A percentile compares a stretch with the other conserved stretches of the same genome.
Conservation (phyloP, 148 eudicot genomes). For the Limonium bicolor region DNA sequence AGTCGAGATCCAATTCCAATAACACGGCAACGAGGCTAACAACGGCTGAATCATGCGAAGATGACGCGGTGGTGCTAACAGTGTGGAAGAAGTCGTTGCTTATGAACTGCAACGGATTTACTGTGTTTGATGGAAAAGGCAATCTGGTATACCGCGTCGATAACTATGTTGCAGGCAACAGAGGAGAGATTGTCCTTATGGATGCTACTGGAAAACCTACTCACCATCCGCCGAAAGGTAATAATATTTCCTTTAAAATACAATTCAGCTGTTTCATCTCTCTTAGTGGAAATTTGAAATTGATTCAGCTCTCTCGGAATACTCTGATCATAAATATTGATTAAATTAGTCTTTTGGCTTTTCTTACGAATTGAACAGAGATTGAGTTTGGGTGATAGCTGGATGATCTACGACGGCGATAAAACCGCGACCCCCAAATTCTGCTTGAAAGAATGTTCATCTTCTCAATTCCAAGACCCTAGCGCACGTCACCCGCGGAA, state of each 20-base stretch:
- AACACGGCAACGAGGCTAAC: too few species aligned
- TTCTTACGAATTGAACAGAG: slow-evolving; percentile 17
- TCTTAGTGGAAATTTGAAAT: not conserved
- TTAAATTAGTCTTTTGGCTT: not conserved
- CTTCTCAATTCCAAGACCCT: slow-evolving; percentile 22
- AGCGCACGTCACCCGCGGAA: slow-evolving; percentile 24
- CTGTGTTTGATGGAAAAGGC: slow-evolving; percentile 48
- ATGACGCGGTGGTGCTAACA: slow-evolving; percentile 13
- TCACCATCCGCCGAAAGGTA: slow-evolving; percentile 82
- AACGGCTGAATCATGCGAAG: too few species aligned
- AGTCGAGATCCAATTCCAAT: too few species aligned
- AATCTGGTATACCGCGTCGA: slow-evolving; percentile 62
- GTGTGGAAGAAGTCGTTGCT: slow-evolving; percentile 72
- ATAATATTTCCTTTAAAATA: too few species aligned
- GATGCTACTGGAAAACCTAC: slow-evolving; percentile 52
- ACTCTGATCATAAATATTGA: too few species aligned
- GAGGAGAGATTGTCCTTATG: slow-evolving; percentile 43
- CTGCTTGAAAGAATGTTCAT: slow-evolving; percentile 28
- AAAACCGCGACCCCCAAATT: slow-evolving; percentile 21
- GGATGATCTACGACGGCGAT: slow-evolving; percentile 52
- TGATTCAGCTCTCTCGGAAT: too few species aligned
- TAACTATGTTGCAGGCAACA: slow-evolving; percentile 26
- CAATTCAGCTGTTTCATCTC: too few species aligned
- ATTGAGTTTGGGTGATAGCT: slow-evolving; percentile 39
- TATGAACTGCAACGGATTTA: slow-evolving; percentile 56